Conservation (phyloP, 2,329 filamentous ascomycete species). For the Ceratocystis cacaofunesta region DNA sequence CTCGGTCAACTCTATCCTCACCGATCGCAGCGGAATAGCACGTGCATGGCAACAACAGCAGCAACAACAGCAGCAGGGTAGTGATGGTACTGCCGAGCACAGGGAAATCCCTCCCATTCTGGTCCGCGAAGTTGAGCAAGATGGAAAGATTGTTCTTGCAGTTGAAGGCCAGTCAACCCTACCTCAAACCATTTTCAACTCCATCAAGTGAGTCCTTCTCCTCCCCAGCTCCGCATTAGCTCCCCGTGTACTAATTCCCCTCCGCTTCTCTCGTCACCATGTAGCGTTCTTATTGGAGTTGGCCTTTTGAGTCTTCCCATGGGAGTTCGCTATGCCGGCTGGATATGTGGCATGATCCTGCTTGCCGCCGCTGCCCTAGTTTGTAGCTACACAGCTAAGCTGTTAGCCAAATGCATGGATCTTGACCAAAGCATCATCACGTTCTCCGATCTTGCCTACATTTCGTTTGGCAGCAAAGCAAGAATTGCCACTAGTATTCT, state of each 20-base stretch:
- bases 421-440: constrained; percentile 75
- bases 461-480: constrained; percentile 73
- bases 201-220: constrained; percentile 48
- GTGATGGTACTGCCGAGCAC: constrained; percentile 25
- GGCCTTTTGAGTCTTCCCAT: constrained; percentile 79
- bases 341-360: constrained; percentile 67
- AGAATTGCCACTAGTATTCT: constrained; percentile 70
- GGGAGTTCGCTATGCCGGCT: constrained; percentile 74
- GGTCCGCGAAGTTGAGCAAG: constrained; percentile 80
- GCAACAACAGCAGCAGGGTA: constrained; percentile 21
- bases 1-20: constrained; percentile 27
- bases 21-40: constrained; percentile 13
- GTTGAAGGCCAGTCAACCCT: constrained; percentile 90
- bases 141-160: constrained; percentile 68
- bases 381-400: constrained; percentile 72
- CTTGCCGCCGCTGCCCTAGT: constrained; percentile 58
- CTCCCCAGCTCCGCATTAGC: neutral
- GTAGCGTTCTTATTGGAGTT: constrained; percentile 67
- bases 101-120: constrained; percentile 58
- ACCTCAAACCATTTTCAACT: constrained; percentile 92
- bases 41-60: constrained; percentile 22
- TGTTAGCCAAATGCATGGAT: constrained; percentile 79
- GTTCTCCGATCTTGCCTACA: constrained; percentile 83
- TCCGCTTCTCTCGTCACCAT: constrained; percentile 5
- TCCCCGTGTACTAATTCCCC: constrained; percentile 6